These are phyloP conservation scores for Cryptococcus sp. DNA, from an alignment of 1,284 basidiomycete genomes.

Conservation along the genomic window DNA sequence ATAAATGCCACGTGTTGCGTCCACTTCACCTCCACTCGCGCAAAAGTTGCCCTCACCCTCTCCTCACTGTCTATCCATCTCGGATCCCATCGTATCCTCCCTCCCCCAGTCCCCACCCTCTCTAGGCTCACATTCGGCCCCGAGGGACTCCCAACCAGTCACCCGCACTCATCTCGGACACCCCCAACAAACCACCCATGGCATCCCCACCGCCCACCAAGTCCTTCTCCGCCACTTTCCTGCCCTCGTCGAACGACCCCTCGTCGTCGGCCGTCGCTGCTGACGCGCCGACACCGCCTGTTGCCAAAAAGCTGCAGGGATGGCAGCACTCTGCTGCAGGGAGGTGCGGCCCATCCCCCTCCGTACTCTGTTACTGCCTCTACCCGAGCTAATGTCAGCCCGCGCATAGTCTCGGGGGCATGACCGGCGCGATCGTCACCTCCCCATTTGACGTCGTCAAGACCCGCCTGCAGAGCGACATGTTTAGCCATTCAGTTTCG, in stretches of 20 bases:
- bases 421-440: slow-evolving; percentile 96
- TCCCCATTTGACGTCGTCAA: slow-evolving; percentile 98
- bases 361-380: slow-evolving; percentile 19
- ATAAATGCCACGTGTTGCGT: no score
- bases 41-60: no score
- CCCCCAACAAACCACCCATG: no score
- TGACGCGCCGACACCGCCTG: slow-evolving; percentile 1
- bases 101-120: no score
- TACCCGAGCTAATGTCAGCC: slow-evolving; percentile 2
- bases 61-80: no score
- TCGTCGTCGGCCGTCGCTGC: no score
- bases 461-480: slow-evolving; percentile 87
- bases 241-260: background rate
- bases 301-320: slow-evolving; percentile 61
- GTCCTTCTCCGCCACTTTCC: background rate
- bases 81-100: no score
- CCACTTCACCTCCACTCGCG: no score
- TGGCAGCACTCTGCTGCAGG: slow-evolving; percentile 82
- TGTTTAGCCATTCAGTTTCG: slow-evolving; percentile 61
- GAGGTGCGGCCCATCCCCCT: slow-evolving; percentile 60
- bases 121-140: no score
- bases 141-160: no score
- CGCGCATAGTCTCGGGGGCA: slow-evolving; percentile 74
- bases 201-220: background rate
- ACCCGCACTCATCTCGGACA: no score